Evolutionary conservation across 305 asterid species (phyloP).

Genomic region (Withania somnifera): DNA sequence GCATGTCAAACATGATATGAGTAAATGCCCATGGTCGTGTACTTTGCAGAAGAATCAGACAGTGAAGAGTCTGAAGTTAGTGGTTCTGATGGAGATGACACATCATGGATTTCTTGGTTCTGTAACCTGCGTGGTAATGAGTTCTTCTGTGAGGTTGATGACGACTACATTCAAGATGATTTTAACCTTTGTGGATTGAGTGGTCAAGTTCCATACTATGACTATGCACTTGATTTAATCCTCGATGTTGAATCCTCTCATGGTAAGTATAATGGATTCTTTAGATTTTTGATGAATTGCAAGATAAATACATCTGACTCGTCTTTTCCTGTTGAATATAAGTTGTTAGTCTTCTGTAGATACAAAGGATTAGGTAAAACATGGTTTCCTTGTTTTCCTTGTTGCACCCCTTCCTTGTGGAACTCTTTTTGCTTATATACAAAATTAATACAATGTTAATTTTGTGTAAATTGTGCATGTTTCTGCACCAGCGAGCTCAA

Average conservation of each 20-base stretch:
- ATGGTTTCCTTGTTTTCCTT: not conserved
- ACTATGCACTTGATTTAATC: conserved; percentile 91
- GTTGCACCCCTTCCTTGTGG: not conserved
- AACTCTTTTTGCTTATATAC: not conserved
- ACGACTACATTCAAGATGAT: conserved; percentile 89
- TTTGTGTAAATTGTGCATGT: not conserved
- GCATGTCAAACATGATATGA: not conserved
- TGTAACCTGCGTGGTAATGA: conserved; percentile 94
- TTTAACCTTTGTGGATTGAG: conserved; percentile 87
- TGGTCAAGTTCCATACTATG: conserved; percentile 90
- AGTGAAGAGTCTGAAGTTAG: conserved; percentile 91
- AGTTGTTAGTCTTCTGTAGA: not conserved
- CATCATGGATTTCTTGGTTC: conserved; percentile 97
- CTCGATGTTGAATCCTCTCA: conserved; percentile 92
- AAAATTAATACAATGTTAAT: not conserved
- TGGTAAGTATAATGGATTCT: conserved; percentile 34
- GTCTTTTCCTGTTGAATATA: not conserved
- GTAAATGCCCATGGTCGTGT: not conserved
- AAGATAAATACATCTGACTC: not conserved
- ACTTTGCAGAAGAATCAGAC: conserved; percentile 74
- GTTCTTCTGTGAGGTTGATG: conserved; percentile 91
- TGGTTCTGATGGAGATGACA: conserved; percentile 91
- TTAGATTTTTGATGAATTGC: not conserved
- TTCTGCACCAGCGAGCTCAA: not conserved
- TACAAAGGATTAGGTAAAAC: not conserved